A percentile compares a stretch with the other conserved stretches of the same genome.
Evolutionary conservation across 371 early-diverging fungal species (phyloP).

Genomic region (Zychaea mexicana): DNA sequence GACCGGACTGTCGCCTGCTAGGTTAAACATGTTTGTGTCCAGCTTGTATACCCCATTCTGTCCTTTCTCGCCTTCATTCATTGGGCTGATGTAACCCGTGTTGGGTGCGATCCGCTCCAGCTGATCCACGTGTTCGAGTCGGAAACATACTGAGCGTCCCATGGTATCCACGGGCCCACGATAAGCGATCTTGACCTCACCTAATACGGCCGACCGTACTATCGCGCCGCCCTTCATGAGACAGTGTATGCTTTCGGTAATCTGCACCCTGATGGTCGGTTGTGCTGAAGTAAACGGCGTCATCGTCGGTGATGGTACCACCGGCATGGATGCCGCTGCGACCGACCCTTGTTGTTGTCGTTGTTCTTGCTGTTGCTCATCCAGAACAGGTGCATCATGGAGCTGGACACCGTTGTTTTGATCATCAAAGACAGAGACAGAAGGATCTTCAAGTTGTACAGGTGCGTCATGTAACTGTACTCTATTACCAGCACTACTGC

Average conservation of each 20-base stretch:
- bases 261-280: constrained; percentile 34
- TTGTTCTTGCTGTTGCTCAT: neutral
- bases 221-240: constrained; percentile 43
- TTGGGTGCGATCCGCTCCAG: constrained; percentile 40
- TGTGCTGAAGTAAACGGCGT: neutral
- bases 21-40: constrained; percentile 36
- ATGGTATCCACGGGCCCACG: constrained; percentile 27
- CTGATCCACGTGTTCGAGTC: constrained; percentile 27
- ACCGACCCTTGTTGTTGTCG: neutral
- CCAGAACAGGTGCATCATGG: neutral
- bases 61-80: constrained; percentile 18
- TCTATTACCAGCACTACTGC: neutral
- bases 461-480: neutral
- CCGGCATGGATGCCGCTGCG: neutral
- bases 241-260: constrained; percentile 49
- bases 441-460: neutral
- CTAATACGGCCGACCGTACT: constrained; percentile 43
- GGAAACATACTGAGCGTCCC: constrained; percentile 40
- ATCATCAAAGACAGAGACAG: too few species aligned
- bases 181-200: constrained; percentile 48
- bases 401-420: neutral
- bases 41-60: constrained; percentile 30
- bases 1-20: constrained; percentile 25
- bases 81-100: constrained; percentile 27
- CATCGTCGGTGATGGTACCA: neutral